Conservation (phyloP, 768 basidiomycete genomes). For the Boletellus ananiceps region DNA sequence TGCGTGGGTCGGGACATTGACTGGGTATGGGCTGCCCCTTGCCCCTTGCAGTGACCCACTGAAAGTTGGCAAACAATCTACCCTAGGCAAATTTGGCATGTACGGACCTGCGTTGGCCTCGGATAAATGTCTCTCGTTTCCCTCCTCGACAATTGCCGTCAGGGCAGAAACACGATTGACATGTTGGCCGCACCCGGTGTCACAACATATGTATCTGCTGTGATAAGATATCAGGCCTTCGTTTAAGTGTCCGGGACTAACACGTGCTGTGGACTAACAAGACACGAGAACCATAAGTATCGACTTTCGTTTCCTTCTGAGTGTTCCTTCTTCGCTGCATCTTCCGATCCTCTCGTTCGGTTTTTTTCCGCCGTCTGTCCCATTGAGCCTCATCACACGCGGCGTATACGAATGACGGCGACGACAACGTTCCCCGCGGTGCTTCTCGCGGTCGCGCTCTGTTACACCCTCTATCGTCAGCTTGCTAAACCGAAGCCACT, state of each 20-base stretch:
- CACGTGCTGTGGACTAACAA: constrained; percentile 4
- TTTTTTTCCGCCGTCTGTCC: not conserved
- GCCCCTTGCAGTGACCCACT: not conserved
- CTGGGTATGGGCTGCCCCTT: no score
- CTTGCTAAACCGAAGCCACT: constrained; percentile 17
- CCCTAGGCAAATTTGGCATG: not conserved
- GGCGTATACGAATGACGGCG: constrained; percentile 12
- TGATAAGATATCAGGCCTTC: not conserved
- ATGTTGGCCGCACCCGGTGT: not conserved
- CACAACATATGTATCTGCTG: not conserved
- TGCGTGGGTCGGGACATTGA: no score
- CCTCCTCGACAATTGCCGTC: not conserved
- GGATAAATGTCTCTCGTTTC: no score
- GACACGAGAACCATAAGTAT: not conserved
- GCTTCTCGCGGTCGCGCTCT: constrained; percentile 17
- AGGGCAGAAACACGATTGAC: not conserved
- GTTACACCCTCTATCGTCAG: constrained; percentile 16
- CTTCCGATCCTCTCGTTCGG: constrained; percentile 7
- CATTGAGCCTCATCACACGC: not conserved
- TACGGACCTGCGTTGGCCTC: not conserved
- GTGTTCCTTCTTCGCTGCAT: constrained; percentile 22
- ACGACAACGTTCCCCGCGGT: constrained; percentile 12
- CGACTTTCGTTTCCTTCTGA: not conserved
- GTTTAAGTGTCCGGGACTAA: not conserved
- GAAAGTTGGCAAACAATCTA: not conserved